These are phyloP conservation scores for Cercospora sp. DNA, from an alignment of 2,329 filamentous ascomycete species.

Conservation along the genomic window DNA sequence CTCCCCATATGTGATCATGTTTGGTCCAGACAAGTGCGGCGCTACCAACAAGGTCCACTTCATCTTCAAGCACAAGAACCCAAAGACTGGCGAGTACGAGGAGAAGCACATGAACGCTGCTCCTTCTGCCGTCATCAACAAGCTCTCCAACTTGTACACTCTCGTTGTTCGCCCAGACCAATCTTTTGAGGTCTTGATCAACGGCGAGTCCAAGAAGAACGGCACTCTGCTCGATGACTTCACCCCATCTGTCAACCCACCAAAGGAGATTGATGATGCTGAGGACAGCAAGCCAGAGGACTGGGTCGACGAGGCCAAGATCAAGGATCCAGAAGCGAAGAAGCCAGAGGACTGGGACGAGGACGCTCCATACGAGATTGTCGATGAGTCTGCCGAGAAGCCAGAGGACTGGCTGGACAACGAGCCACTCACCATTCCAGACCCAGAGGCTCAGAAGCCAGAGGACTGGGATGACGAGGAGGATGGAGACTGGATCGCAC, in stretches of 20 bases:
- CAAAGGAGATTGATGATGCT: conserved; percentile 89
- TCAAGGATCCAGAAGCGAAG: conserved; percentile 84
- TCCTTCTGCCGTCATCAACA: conserved; percentile 82
- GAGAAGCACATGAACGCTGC: conserved; percentile 94
- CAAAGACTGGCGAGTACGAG: conserved; percentile 98
- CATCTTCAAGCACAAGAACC: conserved; percentile 99
- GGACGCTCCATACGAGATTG: conserved; percentile 93
- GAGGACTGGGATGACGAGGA: conserved; percentile 99
- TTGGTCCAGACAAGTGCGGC: conserved; percentile 98
- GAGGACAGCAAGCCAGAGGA: conserved; percentile 91
- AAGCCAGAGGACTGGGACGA: conserved; percentile 99
- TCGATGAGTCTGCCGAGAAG: conserved; percentile 86
- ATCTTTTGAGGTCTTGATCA: conserved; percentile 88
- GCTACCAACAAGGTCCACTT: conserved; percentile 96
- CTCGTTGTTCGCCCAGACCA: conserved; percentile 96
- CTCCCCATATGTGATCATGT: conserved; percentile 99
- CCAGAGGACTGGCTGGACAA: conserved; percentile 96
- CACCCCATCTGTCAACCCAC: conserved; percentile 86
- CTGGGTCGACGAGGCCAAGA: conserved; percentile 93
- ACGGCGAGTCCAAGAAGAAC: conserved; percentile 83
- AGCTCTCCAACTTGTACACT: conserved; percentile 93
- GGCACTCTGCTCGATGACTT: conserved; percentile 95
- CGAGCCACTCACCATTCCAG: conserved; percentile 77
- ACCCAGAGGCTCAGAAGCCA: conserved; percentile 95
- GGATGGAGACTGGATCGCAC: conserved; percentile 94